These are phyloP conservation scores for Polyporus tsugae DNA, from an alignment of 1,284 basidiomycete species.

Conservation along the genomic window DNA sequence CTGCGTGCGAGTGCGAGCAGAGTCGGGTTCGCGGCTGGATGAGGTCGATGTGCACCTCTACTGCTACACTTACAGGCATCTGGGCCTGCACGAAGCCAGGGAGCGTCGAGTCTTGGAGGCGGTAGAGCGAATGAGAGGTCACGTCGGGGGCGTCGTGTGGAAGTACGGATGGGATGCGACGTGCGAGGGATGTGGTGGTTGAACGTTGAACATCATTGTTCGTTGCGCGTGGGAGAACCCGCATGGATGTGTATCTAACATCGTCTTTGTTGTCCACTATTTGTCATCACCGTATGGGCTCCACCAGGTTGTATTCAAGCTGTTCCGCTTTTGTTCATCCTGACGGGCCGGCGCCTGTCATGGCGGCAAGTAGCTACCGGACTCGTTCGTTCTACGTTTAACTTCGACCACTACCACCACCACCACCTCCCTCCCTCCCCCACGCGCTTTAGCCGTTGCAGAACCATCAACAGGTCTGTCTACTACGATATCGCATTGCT, in stretches of 20 bases:
- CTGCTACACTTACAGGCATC: neutral
- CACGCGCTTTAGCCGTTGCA: too few species aligned
- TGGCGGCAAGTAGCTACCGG: neutral
- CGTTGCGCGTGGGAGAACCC: neutral
- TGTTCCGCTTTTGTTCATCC: neutral
- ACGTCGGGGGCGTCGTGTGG: neutral
- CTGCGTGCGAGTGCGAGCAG: neutral
- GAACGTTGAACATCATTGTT: neutral
- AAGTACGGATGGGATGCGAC: neutral
- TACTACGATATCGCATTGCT: too few species aligned
- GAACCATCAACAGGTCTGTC: too few species aligned
- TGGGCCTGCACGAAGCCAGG: neutral
- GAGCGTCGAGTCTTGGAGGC: neutral
- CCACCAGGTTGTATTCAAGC: too few species aligned
- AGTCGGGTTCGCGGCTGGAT: neutral
- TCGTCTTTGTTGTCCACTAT: neutral
- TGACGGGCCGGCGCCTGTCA: neutral
- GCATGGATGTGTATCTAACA: neutral
- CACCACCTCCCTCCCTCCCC: neutral
- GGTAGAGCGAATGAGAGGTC: neutral
- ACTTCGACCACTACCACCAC: neutral
- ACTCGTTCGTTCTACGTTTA: neutral
- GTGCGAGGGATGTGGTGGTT: neutral
- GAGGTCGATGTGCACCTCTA: constrained; percentile 2
- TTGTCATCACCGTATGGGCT: too few species aligned